phyloP scores from a whole-genome alignment of 108 stramenopile genomes.

The Epithemia pelagica region DNA sequence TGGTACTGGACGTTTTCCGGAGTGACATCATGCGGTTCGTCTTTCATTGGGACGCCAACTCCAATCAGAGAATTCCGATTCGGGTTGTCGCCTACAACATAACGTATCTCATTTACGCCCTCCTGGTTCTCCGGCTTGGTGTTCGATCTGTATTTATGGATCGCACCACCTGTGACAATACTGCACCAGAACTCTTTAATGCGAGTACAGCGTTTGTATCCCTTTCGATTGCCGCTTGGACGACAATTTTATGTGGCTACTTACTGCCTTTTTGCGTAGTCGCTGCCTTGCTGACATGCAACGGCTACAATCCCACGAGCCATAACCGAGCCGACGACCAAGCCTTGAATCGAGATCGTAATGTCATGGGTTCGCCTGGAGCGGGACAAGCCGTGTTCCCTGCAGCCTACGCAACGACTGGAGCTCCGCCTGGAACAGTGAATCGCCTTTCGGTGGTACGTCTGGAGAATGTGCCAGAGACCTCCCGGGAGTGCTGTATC shows the following conservation, averaged over 20 bases:
- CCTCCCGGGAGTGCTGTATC: slow-evolving; percentile 61
- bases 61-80: slow-evolving; percentile 27
- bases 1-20: slow-evolving; percentile 65
- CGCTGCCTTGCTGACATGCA: slow-evolving; percentile 54
- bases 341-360: not conserved
- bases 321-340: slow-evolving; percentile 12
- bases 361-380: not conserved
- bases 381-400: slow-evolving; percentile 39
- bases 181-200: slow-evolving; percentile 54
- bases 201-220: slow-evolving; percentile 43
- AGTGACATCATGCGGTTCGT: slow-evolving; percentile 57
- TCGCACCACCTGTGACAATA: slow-evolving; percentile 35
- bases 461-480: slow-evolving; percentile 29
- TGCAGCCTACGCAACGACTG: slow-evolving; percentile 29
- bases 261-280: slow-evolving; percentile 51
- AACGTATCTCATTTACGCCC: slow-evolving; percentile 52
- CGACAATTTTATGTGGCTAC: slow-evolving; percentile 53
- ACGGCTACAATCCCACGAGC: slow-evolving; percentile 46
- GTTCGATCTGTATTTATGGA: slow-evolving; percentile 38
- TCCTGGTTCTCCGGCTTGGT: slow-evolving; percentile 49
- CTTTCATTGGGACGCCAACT: slow-evolving; percentile 46
- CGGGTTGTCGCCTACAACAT: slow-evolving; percentile 56
- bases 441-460: slow-evolving; percentile 29
- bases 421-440: slow-evolving; percentile 48
- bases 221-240: slow-evolving; percentile 56